Conservation (phyloP, 2,329 filamentous ascomycete species). For the Pseudogymnoascus pannorum region DNA sequence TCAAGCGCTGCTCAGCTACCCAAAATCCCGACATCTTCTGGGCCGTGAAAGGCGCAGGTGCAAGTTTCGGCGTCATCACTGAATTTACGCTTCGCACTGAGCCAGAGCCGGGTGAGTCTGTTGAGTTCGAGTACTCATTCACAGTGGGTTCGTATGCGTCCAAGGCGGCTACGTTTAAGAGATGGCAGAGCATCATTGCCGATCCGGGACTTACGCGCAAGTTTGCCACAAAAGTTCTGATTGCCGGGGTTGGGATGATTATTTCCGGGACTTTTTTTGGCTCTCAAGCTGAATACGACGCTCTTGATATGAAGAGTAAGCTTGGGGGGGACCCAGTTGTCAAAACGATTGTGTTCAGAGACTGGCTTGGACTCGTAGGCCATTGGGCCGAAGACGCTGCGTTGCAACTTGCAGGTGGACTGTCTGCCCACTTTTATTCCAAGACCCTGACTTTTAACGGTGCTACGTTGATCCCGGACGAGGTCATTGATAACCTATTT, state of each 20-base stretch:
- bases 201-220: slow-evolving; percentile 50
- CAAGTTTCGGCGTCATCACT: slow-evolving; percentile 31
- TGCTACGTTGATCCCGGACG: slow-evolving; percentile 40
- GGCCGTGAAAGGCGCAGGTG: slow-evolving; percentile 29
- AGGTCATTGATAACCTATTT: slow-evolving; percentile 43
- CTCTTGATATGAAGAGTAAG: slow-evolving; percentile 40
- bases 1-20: slow-evolving; percentile 24
- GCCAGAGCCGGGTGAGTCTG: slow-evolving; percentile 45
- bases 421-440: slow-evolving; percentile 46
- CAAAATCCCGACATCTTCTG: slow-evolving; percentile 27
- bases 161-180: slow-evolving; percentile 42
- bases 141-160: slow-evolving; percentile 41
- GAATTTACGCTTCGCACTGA: slow-evolving; percentile 38
- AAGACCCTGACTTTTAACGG: slow-evolving; percentile 49
- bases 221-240: slow-evolving; percentile 50
- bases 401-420: slow-evolving; percentile 25
- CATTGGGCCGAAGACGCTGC: slow-evolving; percentile 43
- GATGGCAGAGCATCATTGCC: slow-evolving; percentile 51
- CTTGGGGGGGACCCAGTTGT: slow-evolving; percentile 36
- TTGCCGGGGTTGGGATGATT: slow-evolving; percentile 45
- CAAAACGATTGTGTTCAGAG: slow-evolving; percentile 43
- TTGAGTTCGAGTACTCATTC: slow-evolving; percentile 53
- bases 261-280: slow-evolving; percentile 58
- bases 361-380: slow-evolving; percentile 55
- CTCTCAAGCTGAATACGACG: slow-evolving; percentile 46